Conservation (phyloP, 495 filamentous ascomycete species). For the Daldinia vernicosa region DNA sequence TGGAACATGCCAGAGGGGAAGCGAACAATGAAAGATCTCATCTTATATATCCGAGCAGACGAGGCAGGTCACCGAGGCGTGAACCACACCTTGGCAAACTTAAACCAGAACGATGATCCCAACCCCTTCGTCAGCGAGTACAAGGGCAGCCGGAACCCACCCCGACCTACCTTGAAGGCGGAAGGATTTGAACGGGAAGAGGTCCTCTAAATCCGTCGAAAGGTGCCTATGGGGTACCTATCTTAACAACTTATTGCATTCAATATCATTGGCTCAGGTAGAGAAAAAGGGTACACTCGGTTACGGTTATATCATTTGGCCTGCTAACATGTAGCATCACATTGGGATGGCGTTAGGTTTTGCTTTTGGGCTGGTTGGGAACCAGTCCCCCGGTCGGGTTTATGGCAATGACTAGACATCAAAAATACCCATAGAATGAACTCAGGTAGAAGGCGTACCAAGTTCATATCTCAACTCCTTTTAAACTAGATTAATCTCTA, state of each 20-base stretch:
- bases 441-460: not conserved
- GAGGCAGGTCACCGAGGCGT: constrained; percentile 98
- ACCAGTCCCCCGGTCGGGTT: constrained; percentile 18
- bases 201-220: constrained; percentile 64
- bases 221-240: not conserved
- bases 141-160: constrained; percentile 64
- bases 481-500: constrained; percentile 26
- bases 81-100: constrained; percentile 91
- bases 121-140: constrained; percentile 89
- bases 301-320: constrained; percentile 8
- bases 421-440: constrained; percentile 38
- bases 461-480: constrained; percentile 13
- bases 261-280: not conserved
- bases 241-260: constrained; percentile 1
- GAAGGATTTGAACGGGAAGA: constrained; percentile 87
- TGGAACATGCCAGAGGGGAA: constrained; percentile 91
- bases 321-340: constrained; percentile 11
- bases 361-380: constrained; percentile 11
- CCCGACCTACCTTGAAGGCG: constrained; percentile 70
- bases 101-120: constrained; percentile 82
- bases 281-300: not conserved
- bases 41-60: constrained; percentile 90
- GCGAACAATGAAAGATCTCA: constrained; percentile 82
- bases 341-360: constrained; percentile 23
- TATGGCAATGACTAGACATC: constrained; percentile 2